Percentiles rank a stretch among this genome's conserved stretches.
Evolutionary conservation across 1,284 basidiomycete genomes (phyloP).

Genomic region (Marasmius oreades): DNA sequence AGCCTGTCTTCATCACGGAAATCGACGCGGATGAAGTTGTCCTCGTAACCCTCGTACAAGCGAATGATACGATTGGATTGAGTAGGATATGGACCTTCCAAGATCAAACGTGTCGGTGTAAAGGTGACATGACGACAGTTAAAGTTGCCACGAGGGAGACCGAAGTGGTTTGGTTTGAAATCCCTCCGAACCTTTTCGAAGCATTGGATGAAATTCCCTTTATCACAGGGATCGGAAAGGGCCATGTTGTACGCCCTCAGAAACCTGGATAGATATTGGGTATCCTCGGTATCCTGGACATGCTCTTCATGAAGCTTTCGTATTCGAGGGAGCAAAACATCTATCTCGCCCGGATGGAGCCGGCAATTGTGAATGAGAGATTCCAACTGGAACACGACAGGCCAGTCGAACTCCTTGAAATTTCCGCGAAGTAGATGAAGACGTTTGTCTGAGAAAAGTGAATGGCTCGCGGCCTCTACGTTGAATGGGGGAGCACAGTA

Average conservation of each 20-base stretch:
- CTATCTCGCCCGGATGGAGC: slow-evolving; percentile 53
- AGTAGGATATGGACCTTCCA: slow-evolving; percentile 69
- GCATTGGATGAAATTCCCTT: slow-evolving; percentile 44
- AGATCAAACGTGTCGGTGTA: slow-evolving; percentile 64
- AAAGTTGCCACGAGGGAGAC: slow-evolving; percentile 35
- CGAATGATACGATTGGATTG: slow-evolving; percentile 67
- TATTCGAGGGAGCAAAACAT: slow-evolving; percentile 40
- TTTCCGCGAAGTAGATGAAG: slow-evolving; percentile 42
- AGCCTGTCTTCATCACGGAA: slow-evolving; percentile 76
- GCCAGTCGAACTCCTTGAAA: slow-evolving; percentile 48
- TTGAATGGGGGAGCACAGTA: slow-evolving; percentile 22
- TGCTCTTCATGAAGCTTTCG: slow-evolving; percentile 34
- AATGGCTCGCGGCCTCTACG: slow-evolving; percentile 44
- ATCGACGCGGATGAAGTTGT: slow-evolving; percentile 72
- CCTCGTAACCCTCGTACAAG: slow-evolving; percentile 43
- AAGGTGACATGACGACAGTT: slow-evolving; percentile 64
- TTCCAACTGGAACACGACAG: slow-evolving; percentile 69
- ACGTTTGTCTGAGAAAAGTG: slow-evolving; percentile 46
- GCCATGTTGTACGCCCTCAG: slow-evolving; percentile 49
- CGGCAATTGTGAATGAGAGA: slow-evolving; percentile 56
- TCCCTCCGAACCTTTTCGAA: slow-evolving; percentile 38
- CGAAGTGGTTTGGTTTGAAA: slow-evolving; percentile 20
- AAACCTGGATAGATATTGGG: slow-evolving; percentile 38
- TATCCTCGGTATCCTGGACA: slow-evolving; percentile 19
- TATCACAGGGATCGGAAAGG: slow-evolving; percentile 36